Conservation (phyloP, 495 filamentous ascomycete genomes). For the Bombardia bombarda region DNA sequence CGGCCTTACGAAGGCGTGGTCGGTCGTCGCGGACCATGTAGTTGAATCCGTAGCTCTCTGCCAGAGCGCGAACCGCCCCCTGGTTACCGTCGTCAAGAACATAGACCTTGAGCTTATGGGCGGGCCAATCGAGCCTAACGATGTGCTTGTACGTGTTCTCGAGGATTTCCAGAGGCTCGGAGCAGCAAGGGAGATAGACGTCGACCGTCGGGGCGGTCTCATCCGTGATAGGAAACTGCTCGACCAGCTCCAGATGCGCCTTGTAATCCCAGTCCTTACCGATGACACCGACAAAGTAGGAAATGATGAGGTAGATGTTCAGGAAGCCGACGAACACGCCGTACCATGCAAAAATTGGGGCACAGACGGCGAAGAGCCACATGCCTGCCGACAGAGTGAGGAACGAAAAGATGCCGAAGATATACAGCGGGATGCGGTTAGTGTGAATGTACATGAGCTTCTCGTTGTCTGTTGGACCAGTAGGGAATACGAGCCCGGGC, state of each 20-base stretch:
- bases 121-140: conserved; percentile 21
- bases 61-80: conserved; percentile 12
- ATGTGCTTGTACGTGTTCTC: conserved; percentile 27
- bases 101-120: conserved; percentile 16
- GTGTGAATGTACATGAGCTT: conserved; percentile 21
- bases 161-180: conserved; percentile 24
- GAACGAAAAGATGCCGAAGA: conserved; percentile 24
- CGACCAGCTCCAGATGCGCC: conserved; percentile 9
- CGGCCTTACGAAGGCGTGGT: conserved; percentile 23
- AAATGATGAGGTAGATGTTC: conserved; percentile 27
- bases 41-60: conserved; percentile 18
- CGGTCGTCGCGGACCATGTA: conserved; percentile 27
- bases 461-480: conserved; percentile 21
- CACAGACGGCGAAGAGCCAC: conserved; percentile 24
- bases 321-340: conserved; percentile 26
- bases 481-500: conserved; percentile 19
- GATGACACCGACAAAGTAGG: conserved; percentile 23
- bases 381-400: conserved; percentile 24
- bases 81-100: conserved; percentile 22
- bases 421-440: conserved; percentile 24
- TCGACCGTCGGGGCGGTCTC: conserved; percentile 23
- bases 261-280: conserved; percentile 24
- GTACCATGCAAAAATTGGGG: conserved; percentile 25
- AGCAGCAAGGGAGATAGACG: conserved; percentile 27
- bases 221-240: conserved; percentile 19